These are phyloP conservation scores for Termitomyces sp. DNA, from an alignment of 768 basidiomycete species.

Conservation along the genomic window DNA sequence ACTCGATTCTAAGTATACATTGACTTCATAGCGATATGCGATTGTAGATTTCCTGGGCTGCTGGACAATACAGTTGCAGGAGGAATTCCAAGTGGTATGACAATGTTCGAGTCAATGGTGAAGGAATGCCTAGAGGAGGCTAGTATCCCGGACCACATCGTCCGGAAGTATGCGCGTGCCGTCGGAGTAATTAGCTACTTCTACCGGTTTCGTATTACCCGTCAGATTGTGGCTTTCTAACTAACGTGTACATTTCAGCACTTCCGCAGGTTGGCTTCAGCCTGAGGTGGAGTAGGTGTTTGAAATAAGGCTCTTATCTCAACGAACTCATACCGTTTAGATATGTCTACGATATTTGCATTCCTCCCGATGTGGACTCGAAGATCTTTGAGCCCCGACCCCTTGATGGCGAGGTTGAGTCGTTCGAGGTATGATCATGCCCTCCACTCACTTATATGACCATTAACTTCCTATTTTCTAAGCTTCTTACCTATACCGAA, in stretches of 20 bases:
- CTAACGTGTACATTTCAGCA: conserved; percentile 31
- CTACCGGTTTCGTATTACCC: conserved; percentile 44
- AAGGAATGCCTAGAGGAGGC: conserved; percentile 97
- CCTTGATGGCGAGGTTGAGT: conserved; percentile 91
- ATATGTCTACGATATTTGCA: conserved; percentile 79
- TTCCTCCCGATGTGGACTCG: conserved; percentile 52
- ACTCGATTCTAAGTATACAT: neutral
- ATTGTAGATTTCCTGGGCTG: conserved; percentile 54
- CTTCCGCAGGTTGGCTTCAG: conserved; percentile 73
- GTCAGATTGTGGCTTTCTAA: neutral
- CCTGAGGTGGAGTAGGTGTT: conserved; percentile 75
- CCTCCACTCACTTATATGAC: neutral
- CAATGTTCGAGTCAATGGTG: conserved; percentile 68
- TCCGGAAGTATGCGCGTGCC: conserved; percentile 52
- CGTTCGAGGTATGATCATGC: conserved; percentile 62
- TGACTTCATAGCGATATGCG: neutral
- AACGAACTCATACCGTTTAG: conserved; percentile 30
- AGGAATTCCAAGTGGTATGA: conserved; percentile 81
- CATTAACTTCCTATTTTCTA: conserved; percentile 26
- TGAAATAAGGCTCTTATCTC: neutral
- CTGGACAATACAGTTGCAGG: conserved; percentile 93
- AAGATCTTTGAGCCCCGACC: conserved; percentile 63
- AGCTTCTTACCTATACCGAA: conserved; percentile 63
- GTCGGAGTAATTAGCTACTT: conserved; percentile 83
- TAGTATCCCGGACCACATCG: conserved; percentile 65